Evolutionary conservation across 2,329 filamentous ascomycete species (phyloP), one percentile per base, ranked within the genome.

Genomic region (Bretziella fagacearum): DNA sequence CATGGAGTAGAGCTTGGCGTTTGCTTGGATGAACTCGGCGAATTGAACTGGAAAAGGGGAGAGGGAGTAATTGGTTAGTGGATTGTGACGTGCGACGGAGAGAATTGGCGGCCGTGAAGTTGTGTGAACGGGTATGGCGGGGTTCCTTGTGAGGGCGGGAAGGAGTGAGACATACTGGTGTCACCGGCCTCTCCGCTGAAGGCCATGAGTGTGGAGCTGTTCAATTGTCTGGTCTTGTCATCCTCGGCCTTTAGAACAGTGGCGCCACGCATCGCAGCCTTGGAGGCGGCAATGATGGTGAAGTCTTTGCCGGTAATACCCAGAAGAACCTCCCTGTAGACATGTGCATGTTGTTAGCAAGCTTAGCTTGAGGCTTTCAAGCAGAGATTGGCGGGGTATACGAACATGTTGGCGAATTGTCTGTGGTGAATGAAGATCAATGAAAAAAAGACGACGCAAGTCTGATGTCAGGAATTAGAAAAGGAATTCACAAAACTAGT

Each of bases 281-380:
- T 96, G 53, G 87, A 96, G 58, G 91, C 84, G 59, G 86, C 91
- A 63, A 98, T 79, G 73, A 98, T 79, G 69, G 87, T 93, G 65
- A 95, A 98, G 76, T 98, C 93, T 73, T 94, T 94, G 70, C 91
- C 93, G 51, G 89, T 95, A 65, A 98, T 94, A 60, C 91, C 91
- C 57, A 98, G 76, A 62, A 98, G 75, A 63, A 96, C 84, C 78
- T 98, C 91, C 91, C 87, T 96, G 52, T 23, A 43, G 41, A 27
- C 17, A n/a, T 30, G 20, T 35, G 37, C 11, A 25, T 13, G 39
- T 4, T 39, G 15, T 37, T 43, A 39, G 8, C 8, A 13, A 39
- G 35, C 35, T 23, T 23, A n/a, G 13, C 6, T 33, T 33, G 30
- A 15, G 17, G 30, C 13, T 33, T n/a, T 15, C 15, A 39, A 39